Conservation (phyloP, 768 basidiomycete genomes). For the Tricholoma sp. region DNA sequence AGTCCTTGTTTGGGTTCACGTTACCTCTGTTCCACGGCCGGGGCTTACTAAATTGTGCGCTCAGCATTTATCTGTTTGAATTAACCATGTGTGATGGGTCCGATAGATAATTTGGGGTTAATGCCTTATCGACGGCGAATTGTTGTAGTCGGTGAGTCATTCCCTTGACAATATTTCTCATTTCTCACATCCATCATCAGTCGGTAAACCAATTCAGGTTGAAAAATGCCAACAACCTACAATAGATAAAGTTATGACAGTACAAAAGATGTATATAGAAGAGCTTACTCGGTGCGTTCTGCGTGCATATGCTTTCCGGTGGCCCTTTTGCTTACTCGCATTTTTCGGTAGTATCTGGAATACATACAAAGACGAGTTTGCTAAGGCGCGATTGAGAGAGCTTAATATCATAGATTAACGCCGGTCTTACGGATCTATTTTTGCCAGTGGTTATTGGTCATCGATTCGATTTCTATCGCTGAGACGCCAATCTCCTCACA, state of each 20-base stretch:
- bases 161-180: neutral
- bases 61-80: constrained; percentile 1
- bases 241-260: constrained; percentile 70
- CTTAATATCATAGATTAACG: constrained; percentile 70
- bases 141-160: constrained; percentile 87
- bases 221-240: constrained; percentile 73
- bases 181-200: constrained; percentile 31
- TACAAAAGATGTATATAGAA: constrained; percentile 86
- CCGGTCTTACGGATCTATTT: constrained; percentile 3
- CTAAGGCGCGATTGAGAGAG: constrained; percentile 73
- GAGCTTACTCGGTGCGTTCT: constrained; percentile 77
- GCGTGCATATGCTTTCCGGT: neutral
- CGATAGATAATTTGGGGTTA: constrained; percentile 84
- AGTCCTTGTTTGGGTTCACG: constrained; percentile 91
- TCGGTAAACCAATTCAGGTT: constrained; percentile 86
- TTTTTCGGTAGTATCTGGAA: constrained; percentile 77
- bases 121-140: constrained; percentile 96
- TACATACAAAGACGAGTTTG: constrained; percentile 91
- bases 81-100: neutral
- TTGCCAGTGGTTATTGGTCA: no score
- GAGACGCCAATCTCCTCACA: no score
- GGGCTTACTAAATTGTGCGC: constrained; percentile 87
- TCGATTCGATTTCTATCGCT: no score
- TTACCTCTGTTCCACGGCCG: constrained; percentile 96
- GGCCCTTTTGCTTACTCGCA: neutral